Base-by-base conservation (phyloP, 495 filamentous ascomycete genomes). In the Penicillium salamii region DNA sequence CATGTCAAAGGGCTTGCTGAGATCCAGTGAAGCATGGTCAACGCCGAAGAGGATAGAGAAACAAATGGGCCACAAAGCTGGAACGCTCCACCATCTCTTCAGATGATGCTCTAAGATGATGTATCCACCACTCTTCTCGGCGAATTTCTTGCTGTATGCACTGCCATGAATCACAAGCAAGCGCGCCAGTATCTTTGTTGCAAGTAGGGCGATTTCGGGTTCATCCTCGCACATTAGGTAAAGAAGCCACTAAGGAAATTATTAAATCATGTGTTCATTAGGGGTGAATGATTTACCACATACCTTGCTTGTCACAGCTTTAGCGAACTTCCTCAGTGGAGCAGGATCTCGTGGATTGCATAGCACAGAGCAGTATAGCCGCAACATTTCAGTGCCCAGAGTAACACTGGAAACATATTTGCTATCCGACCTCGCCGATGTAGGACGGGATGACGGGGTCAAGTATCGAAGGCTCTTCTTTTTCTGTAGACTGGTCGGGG, bases 241-340 rank as follows among this genome's bases (percentile, higher is more conserved):
- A 17, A 98, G 76, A 48, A 97, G 81, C 93, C 95, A 97, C 90
- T 96, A 56, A 29, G 51, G 42, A 20, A 19, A 32, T 31, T 35
- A 61, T 56, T 45, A 60, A 47, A 36, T 63, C 46, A 34, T 46
- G 52, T 34, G 12, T 9, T 17, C 13, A 26, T 29, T 23, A 1
- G 5, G 14, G 14, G 11, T 4, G 33, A 18, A 21, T 49, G 19
- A 29, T n/a, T 13, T 12, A 31, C 13, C 42, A 71, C 80, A 60
- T 76, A 93, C 91, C 83, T 95, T 97, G 54, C 92, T 95, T 21
- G 95, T 97, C 3, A 97, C 92, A 2, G 91, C 93, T 69, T 85
- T 89, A 13, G 92, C 90, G 71, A 98, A 98, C 57, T 88, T 92
- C 58, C 81, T 82, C 42, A 96, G 83, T 29, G 85, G 84, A 12